Base-by-base conservation (phyloP, 1,284 basidiomycete species). In the Coniferiporia weirii region DNA sequence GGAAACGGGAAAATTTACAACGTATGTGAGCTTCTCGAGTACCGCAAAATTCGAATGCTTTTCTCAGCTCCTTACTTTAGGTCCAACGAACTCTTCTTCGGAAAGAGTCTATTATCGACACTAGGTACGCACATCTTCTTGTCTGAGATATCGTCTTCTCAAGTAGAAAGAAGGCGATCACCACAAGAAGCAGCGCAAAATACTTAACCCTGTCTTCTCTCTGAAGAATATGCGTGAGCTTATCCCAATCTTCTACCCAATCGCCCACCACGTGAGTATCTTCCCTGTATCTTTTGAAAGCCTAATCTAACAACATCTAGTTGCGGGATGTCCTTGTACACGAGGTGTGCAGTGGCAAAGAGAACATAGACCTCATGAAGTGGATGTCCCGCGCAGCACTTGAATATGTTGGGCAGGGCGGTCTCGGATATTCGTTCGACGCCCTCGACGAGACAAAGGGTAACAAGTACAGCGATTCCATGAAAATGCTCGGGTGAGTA, bases 341-440 rank as follows among this genome's bases (percentile, higher is more conserved):
- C 19, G 27, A 64, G 59, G 22, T 61, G 65, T 40, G 17, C 1
- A 36, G 19, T 22, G 67, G 65, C 34, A 60, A 64, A 2, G 58
- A 60, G 20, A 69, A 68, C 46, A 57, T 75, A 43, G 69, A 74
- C 54, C 61, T 75, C 45, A 59, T 71, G 10, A 52, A 63, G n/a
- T 73, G 73, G 69, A 70, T 70, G 66, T 67, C 65, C 13, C 69
- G 71, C 51, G 66, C 69, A 10, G 69, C 73, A 9, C 66, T 75
- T n/a, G 73, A 75, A 62, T 65, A 71, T 8, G 66, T 75, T 55
- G 72, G 71, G 6, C 72, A 73, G 56, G 72, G 67, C 5, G 72
- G 71, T 0, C 64, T 75, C 6, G 73, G 72, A 1, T 71, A 74
- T 60, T 69, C 72, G 5, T 74, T 75, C 62, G 66, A 71, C 56